Percentiles rank a stretch among this genome's conserved stretches.
These are phyloP conservation scores for Fibroporia radiculosa DNA, from an alignment of 768 basidiomycete genomes.

Conservation along the genomic window DNA sequence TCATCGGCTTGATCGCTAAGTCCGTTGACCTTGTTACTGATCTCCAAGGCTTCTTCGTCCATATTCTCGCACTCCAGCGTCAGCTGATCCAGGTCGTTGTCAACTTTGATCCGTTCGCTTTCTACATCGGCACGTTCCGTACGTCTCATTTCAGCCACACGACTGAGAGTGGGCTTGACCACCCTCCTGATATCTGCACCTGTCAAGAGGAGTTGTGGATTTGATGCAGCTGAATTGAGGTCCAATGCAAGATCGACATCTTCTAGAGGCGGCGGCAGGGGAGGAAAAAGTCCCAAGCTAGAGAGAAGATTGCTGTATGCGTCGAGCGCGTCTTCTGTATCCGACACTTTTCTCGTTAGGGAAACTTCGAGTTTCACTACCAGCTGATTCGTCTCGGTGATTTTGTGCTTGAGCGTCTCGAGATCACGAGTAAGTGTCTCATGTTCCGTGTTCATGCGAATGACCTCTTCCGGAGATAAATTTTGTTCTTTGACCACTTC, in stretches of 20 bases:
- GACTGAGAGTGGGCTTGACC: slow-evolving; percentile 70
- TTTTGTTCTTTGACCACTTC: slow-evolving; percentile 80
- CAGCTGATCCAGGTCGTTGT: slow-evolving; percentile 77
- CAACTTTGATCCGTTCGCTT: slow-evolving; percentile 71
- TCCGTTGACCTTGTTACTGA: slow-evolving; percentile 64
- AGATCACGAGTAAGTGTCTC: slow-evolving; percentile 67
- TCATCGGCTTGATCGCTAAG: slow-evolving; percentile 75
- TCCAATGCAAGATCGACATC: slow-evolving; percentile 74
- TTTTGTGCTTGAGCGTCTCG: slow-evolving; percentile 70
- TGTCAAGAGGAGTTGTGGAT: slow-evolving; percentile 56
- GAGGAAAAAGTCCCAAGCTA: slow-evolving; percentile 69
- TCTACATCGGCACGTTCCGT: slow-evolving; percentile 62
- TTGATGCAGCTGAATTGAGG: slow-evolving; percentile 69
- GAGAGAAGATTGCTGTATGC: slow-evolving; percentile 71
- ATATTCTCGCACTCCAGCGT: slow-evolving; percentile 72
- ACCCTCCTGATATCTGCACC: slow-evolving; percentile 66
- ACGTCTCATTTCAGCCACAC: slow-evolving; percentile 65
- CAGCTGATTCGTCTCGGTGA: slow-evolving; percentile 62
- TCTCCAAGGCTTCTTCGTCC: slow-evolving; percentile 67
- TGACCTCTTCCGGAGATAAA: slow-evolving; percentile 84
- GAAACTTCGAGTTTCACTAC: slow-evolving; percentile 80
- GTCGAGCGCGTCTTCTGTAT: slow-evolving; percentile 77
- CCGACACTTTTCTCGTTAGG: slow-evolving; percentile 69
- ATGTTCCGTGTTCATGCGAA: slow-evolving; percentile 85
- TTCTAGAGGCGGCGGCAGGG: slow-evolving; percentile 61